phyloP scores from a whole-genome alignment of 2,329 filamentous ascomycete genomes.

The Colletotrichum coccodes region DNA sequence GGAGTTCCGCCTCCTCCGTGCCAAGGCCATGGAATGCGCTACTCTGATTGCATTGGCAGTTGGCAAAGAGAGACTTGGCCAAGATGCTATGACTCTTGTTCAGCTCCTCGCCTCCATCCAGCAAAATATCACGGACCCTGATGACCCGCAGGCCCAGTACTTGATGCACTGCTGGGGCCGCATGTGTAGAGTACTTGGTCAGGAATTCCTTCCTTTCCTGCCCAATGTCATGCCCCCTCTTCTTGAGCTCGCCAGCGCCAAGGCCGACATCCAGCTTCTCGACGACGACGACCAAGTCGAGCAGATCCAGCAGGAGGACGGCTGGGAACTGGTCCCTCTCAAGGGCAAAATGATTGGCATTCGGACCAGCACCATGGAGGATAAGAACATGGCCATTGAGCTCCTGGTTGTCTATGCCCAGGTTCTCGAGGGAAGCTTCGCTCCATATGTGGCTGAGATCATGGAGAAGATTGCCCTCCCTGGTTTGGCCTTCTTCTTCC shows the following conservation, averaged over 20 bases:
- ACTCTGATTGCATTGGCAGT: conserved; percentile 96
- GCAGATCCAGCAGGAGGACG: conserved; percentile 91
- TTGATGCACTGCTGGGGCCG: conserved; percentile 99
- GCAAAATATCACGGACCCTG: conserved; percentile 84
- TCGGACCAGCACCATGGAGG: conserved; percentile 94
- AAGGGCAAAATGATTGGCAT: conserved; percentile 99
- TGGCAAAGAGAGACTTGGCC: conserved; percentile 89
- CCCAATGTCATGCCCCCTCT: conserved; percentile 94
- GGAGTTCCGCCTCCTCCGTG: conserved; percentile 88
- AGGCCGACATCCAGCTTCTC: conserved; percentile 95
- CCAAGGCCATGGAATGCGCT: conserved; percentile 99
- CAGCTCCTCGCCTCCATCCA: conserved; percentile 90
- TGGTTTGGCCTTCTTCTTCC: conserved; percentile 97
- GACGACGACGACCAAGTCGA: conserved; percentile 96
- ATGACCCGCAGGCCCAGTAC: conserved; percentile 97
- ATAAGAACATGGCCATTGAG: conserved; percentile 99
- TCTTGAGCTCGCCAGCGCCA: conserved; percentile 89
- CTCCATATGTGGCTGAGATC: conserved; percentile 89
- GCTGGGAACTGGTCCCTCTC: conserved; percentile 96
- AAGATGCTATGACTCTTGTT: conserved; percentile 87
- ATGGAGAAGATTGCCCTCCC: conserved; percentile 97
- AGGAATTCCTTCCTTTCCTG: conserved; percentile 92
- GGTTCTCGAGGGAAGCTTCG: conserved; percentile 91
- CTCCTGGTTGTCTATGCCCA: conserved; percentile 97
- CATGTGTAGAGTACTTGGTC: conserved; percentile 94